Evolutionary conservation across 768 basidiomycete species (phyloP), one percentile per base, ranked within the genome.

Genomic region (Rhodotorula paludigena): DNA sequence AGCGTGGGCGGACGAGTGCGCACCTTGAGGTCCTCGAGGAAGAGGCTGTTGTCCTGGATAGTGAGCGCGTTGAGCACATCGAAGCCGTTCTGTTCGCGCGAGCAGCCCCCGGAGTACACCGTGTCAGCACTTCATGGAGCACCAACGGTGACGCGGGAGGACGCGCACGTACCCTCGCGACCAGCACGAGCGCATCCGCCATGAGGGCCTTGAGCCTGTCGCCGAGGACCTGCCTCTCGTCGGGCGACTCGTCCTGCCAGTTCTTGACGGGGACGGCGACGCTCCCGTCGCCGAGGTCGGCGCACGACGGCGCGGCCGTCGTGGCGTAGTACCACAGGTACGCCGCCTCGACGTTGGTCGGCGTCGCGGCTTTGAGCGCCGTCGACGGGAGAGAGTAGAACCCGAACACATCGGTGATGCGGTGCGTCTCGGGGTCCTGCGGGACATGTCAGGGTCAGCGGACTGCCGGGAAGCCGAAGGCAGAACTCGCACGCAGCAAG

Each of bases 31-130:
- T 92, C 89, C 39, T 84, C 80, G 59, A 99, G 77, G 78, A 99
- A 86, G 53, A 83, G 77, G 62, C 85, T 82, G 78, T 97, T 99
- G 78, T 99, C 96, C 88, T 97, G 92, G 71, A 96, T 78, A 23
- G 93, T 93, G 75, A 98, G 78, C 2, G 89, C 90, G 78, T 99
- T 99, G 79, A 98, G 86, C 21, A 99, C 96, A 76, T 99, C 96
- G 75, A 99, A 97, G 47, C 86, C 86, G 54, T 89, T 88, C 82
- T 83, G 65, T 7, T 8, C 25, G 32, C 53, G 23, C 33, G 11
- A n/a, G 20, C 35, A 32, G 30, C 52, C 32, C 32, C 20, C 8
- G 32, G 60, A 25, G 11, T 7, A 44, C 18, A 32, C 16, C 33
- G 47, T 53, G 8, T 49, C 57, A 48, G 28, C 21, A 28, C 23